A percentile compares a stretch with the other conserved stretches of the same genome.
Conservation (phyloP, 192 early-diverging fungal genomes). For the Lunasporangiospora selenospora region DNA sequence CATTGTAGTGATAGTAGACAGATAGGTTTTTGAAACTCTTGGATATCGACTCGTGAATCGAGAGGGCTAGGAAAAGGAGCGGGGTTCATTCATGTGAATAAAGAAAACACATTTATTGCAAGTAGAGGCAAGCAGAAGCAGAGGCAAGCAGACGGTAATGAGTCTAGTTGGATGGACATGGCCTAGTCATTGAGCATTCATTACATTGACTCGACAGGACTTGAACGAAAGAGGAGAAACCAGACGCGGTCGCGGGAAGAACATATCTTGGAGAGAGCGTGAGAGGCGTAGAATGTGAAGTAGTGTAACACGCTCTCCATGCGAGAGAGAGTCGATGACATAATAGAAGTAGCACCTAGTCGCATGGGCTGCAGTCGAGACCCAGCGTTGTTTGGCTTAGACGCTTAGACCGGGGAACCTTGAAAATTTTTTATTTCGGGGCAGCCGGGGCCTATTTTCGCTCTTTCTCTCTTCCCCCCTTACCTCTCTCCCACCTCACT, state of each 20-base stretch:
- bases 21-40: neutral
- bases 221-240: too few relatives aligned
- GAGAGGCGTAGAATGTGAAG: neutral
- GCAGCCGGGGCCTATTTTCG: neutral
- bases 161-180: too few relatives aligned
- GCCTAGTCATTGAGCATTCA: too few relatives aligned
- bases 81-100: too few relatives aligned
- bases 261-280: too few relatives aligned
- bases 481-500: conserved; percentile 32
- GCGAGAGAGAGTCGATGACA: neutral
- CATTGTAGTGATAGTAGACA: conserved; percentile 1
- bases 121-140: too few relatives aligned
- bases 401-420: neutral
- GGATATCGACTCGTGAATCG: too few relatives aligned
- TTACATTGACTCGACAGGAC: too few relatives aligned
- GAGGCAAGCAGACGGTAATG: too few relatives aligned
- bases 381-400: neutral
- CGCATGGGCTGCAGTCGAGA: neutral
- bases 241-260: too few relatives aligned
- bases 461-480: conserved; percentile 6
- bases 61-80: too few relatives aligned
- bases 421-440: neutral
- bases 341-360: neutral
- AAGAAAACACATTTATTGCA: too few relatives aligned
- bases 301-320: neutral